These are phyloP conservation scores for Apiospora rasikravindrae DNA, from an alignment of 2,329 filamentous ascomycete genomes.

Conservation along the genomic window DNA sequence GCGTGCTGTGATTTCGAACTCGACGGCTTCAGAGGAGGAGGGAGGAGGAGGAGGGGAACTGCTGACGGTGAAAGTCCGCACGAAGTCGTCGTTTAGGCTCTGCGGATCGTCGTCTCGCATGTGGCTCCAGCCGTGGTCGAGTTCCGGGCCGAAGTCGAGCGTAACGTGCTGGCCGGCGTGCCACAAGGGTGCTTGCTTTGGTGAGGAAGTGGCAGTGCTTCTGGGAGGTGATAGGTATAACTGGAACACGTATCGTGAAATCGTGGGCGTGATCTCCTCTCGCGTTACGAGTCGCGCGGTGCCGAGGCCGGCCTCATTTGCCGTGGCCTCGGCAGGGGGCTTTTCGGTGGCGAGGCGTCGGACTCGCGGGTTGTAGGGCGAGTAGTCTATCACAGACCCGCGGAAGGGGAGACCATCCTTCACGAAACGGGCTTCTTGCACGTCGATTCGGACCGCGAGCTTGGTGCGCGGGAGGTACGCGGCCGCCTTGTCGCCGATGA, in stretches of 20 bases:
- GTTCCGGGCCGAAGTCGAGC: slow-evolving; percentile 70
- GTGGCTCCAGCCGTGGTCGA: slow-evolving; percentile 78
- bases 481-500: slow-evolving; percentile 68
- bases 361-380: slow-evolving; percentile 80
- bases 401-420: slow-evolving; percentile 70
- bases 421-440: slow-evolving; percentile 68
- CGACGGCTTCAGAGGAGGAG: slow-evolving; percentile 32
- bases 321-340: neutral
- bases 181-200: slow-evolving; percentile 47
- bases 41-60: slow-evolving; percentile 26
- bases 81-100: slow-evolving; percentile 82
- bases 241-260: slow-evolving; percentile 66
- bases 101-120: slow-evolving; percentile 83
- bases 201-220: neutral
- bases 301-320: slow-evolving; percentile 27
- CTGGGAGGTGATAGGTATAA: slow-evolving; percentile 32
- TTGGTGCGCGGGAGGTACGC: slow-evolving; percentile 71
- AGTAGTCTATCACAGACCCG: slow-evolving; percentile 62
- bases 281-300: slow-evolving; percentile 64
- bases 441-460: slow-evolving; percentile 71
- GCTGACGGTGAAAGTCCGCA: slow-evolving; percentile 83
- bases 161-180: slow-evolving; percentile 78
- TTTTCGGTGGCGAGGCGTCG: slow-evolving; percentile 68
- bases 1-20: slow-evolving; percentile 75
- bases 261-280: slow-evolving; percentile 66